Percentiles rank a stretch among this genome's conserved stretches.
Conservation (phyloP, 345 rosid species). For the Kernera saxatilis region DNA sequence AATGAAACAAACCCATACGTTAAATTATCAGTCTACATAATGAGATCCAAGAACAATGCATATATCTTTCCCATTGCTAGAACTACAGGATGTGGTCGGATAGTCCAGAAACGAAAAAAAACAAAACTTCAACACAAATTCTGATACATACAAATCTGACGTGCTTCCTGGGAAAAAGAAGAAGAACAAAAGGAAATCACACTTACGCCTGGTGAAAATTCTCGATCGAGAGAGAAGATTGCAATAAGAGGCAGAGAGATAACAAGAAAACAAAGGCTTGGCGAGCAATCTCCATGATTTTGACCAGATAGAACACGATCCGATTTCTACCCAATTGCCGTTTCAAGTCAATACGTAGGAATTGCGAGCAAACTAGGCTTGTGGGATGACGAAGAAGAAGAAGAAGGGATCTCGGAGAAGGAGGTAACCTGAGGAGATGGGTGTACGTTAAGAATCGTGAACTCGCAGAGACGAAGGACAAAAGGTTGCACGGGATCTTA, state of each 20-base stretch:
- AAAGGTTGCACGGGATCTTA: conserved; percentile 8
- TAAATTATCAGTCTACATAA: neutral
- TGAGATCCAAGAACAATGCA: conserved; percentile 25
- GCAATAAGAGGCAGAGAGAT: conserved; percentile 40
- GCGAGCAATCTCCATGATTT: conserved; percentile 47
- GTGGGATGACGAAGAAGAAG: conserved; percentile 4
- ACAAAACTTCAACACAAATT: neutral
- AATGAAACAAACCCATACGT: neutral
- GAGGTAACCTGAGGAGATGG: conserved; percentile 40
- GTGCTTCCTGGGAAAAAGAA: neutral
- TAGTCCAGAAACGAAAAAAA: neutral
- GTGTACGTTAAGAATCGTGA: conserved; percentile 57
- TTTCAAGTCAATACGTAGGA: conserved; percentile 18
- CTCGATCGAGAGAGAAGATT: conserved; percentile 53
- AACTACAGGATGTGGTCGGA: neutral
- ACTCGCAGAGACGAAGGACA: conserved; percentile 19
- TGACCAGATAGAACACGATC: conserved; percentile 31
- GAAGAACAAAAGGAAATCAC: neutral
- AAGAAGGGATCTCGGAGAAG: conserved; percentile 16
- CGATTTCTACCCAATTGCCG: conserved; percentile 26
- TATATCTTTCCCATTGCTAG: neutral
- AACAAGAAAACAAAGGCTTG: conserved; percentile 33
- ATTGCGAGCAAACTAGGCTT: neutral
- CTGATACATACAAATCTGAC: conserved; percentile 3
- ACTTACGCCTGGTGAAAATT: conserved; percentile 79